Conservation (phyloP, 768 basidiomycete genomes). For the Chlorophyllum brunneum region DNA sequence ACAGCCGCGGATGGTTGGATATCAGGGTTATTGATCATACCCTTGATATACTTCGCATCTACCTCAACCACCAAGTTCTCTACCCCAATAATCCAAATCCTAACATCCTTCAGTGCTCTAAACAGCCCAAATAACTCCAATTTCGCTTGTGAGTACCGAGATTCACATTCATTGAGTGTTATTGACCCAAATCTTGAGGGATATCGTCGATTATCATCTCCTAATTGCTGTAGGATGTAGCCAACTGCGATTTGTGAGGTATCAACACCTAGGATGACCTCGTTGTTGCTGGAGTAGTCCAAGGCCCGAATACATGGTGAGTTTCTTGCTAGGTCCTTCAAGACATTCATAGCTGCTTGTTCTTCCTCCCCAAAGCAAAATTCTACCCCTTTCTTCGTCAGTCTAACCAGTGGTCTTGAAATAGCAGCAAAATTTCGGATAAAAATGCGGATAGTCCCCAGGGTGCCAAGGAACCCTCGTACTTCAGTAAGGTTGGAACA, state of each 20-base stretch:
- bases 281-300: conserved; percentile 12
- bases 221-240: too few species aligned
- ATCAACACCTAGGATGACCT: conserved; percentile 18
- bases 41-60: conserved; percentile 29
- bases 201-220: conserved; percentile 9
- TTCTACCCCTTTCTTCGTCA: conserved; percentile 20
- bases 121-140: conserved; percentile 31
- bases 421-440: too few species aligned
- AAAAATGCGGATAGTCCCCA: too few species aligned
- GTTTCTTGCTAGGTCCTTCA: not conserved
- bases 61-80: conserved; percentile 25
- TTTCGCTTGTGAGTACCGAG: conserved; percentile 28
- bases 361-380: conserved; percentile 17
- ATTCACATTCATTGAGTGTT: conserved; percentile 19
- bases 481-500: too few species aligned
- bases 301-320: conserved; percentile 13
- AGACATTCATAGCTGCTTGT: conserved; percentile 4
- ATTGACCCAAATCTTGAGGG: conserved; percentile 19
- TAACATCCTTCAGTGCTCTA: conserved; percentile 18
- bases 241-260: conserved; percentile 17
- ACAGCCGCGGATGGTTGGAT: conserved; percentile 16
- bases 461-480: too few species aligned
- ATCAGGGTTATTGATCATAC: conserved; percentile 29
- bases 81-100: too few species aligned
- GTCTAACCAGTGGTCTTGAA: conserved; percentile 16